Evolutionary conservation across 1,284 basidiomycete genomes (phyloP), one percentile per base, ranked within the genome.

Genomic region (Moesziomyces sp.): DNA sequence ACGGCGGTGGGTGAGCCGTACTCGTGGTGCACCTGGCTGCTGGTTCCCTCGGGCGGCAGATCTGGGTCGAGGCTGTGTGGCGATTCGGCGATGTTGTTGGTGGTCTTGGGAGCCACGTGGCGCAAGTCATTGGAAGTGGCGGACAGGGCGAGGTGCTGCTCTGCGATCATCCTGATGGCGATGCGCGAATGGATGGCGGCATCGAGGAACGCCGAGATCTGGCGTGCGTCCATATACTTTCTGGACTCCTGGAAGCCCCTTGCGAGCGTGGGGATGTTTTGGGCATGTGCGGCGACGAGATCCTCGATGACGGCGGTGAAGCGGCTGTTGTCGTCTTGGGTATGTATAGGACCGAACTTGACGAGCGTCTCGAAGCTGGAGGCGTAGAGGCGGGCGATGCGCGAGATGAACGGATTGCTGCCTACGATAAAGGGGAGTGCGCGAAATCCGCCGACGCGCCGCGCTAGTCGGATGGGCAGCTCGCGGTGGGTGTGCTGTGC

Each of bases 171-270:
- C 19, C 93, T 90, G 30, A 95, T 90, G 34, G 92, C 92, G 60
- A 95, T 93, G 46, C 93, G 89, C 76, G 90, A 93, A 34, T 91
- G 90, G 78, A 96, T 94, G 19, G 92, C 90, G 24, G 90, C 89
- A 80, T 96, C 91, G 34, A 96, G 85, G 83, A 95, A 96, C 51
- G 87, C 87, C 78, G 88, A 90, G 64, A 93, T 90, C 75, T 92
- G 89, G 23, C 87, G 87, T 2, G 91, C 88, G 8, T 91, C 89
- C 87, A 96, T 91, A 85, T 96, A 95, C 59, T 89, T 88, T 51
- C 89, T 87, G 74, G 91, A 92, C 86, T 96, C 93, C 76, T 93
- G 91, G 81, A 95, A 94, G 54, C 93, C 93, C 84, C 93, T 92
- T 0, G 93, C 92, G 87, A 96, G 89, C 14, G 91, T 91, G 0